These are phyloP conservation scores for Polyplosphaeria fusca DNA, from an alignment of 495 filamentous ascomycete species.

Conservation along the genomic window DNA sequence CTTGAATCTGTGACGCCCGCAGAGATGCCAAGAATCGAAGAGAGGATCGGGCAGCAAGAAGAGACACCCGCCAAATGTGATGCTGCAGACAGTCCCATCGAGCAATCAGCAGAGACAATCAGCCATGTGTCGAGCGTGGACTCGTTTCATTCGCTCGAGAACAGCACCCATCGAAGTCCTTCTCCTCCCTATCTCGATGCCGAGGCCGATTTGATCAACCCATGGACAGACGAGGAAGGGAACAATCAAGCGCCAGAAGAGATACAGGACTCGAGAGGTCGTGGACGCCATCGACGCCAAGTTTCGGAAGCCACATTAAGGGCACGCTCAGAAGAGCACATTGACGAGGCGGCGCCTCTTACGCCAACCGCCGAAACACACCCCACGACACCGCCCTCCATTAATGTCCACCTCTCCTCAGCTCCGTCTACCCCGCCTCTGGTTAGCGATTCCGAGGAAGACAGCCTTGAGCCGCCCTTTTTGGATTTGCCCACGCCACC, in stretches of 20 bases:
- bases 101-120: constrained; percentile 41
- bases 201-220: constrained; percentile 17
- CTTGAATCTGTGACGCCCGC: not conserved
- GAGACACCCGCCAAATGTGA: not conserved
- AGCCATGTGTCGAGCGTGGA: constrained; percentile 56
- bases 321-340: constrained; percentile 15
- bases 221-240: constrained; percentile 14
- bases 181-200: constrained; percentile 48
- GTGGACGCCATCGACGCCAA: constrained; percentile 38
- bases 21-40: not conserved
- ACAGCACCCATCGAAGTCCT: constrained; percentile 47
- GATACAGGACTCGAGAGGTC: constrained; percentile 14
- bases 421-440: constrained; percentile 35
- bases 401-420: constrained; percentile 16
- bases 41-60: not conserved
- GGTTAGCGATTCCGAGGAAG: constrained; percentile 32
- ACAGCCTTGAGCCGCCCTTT: constrained; percentile 37
- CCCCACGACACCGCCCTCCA: constrained; percentile 1
- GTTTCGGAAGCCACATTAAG: constrained; percentile 47
- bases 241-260: constrained; percentile 2
- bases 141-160: constrained; percentile 60
- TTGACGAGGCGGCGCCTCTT: not conserved
- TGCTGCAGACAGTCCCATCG: not conserved
- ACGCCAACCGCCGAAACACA: constrained; percentile 2
- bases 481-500: constrained; percentile 48